Percentiles rank a stretch among this genome's conserved stretches.
These are phyloP conservation scores for Globisporangium sylvaticum DNA, from an alignment of 352 stramenopile genomes.

Conservation along the genomic window DNA sequence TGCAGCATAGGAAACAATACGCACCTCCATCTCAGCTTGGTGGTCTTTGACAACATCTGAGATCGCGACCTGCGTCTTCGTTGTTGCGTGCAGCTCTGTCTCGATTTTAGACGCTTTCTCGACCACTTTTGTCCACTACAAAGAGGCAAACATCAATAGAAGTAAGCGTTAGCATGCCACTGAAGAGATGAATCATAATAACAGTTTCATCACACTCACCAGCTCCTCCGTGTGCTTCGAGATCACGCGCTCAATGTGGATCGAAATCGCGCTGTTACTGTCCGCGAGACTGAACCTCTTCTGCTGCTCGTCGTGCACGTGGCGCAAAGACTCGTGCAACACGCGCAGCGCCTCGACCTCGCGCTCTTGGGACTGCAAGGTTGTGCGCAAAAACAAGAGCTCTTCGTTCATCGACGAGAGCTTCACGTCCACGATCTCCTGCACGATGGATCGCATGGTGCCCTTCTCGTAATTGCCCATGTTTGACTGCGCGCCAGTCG, in stretches of 20 bases:
- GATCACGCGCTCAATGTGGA: conserved; percentile 69
- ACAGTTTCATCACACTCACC: conserved; percentile 37
- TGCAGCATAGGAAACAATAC: background rate
- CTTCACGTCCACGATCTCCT: conserved; percentile 71
- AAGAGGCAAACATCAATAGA: background rate
- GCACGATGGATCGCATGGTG: conserved; percentile 55
- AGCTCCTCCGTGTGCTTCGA: conserved; percentile 59
- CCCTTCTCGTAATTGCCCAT: conserved; percentile 38
- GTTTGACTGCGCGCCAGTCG: conserved; percentile 21
- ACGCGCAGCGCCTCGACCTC: conserved; percentile 56
- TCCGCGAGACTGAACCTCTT: conserved; percentile 60
- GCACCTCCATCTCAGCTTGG: conserved; percentile 42
- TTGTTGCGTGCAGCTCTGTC: conserved; percentile 23
- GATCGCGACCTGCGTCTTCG: conserved; percentile 28
- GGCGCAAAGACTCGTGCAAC: conserved; percentile 52
- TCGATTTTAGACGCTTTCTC: conserved; percentile 35
- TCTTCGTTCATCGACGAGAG: conserved; percentile 53
- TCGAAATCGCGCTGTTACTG: conserved; percentile 44
- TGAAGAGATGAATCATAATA: no score
- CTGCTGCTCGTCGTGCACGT: conserved; percentile 51
- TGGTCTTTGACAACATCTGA: conserved; percentile 28
- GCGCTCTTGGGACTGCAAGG: conserved; percentile 46
- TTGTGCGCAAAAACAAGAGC: conserved; percentile 43
- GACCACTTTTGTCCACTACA: conserved; percentile 52
- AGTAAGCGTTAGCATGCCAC: background rate